Base-by-base conservation (phyloP, 108 stramenopile species). In the Thalassiosira profunda region DNA sequence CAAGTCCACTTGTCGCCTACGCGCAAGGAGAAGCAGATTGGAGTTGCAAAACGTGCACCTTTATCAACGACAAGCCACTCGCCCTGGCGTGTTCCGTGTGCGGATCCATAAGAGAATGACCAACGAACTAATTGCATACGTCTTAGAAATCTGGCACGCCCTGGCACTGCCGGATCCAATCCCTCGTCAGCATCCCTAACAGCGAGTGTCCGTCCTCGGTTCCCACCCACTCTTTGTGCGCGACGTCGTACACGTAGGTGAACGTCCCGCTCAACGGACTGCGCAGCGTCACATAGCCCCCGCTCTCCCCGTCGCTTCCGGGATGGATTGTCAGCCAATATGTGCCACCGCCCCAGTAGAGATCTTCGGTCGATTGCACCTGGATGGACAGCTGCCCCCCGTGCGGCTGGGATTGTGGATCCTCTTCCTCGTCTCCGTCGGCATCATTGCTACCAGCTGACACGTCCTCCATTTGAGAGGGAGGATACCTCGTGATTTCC, bases 121-220 rank as follows among this genome's bases (percentile, higher is more conserved):
- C 4, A 43, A 18, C 42, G 1, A 1, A 43, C 4, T 43, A 5
- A 43, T 15, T 4, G 20, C 1, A 43, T 4, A 3, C 5, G 4
- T 1, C 0, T 79, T 72, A 94, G 23, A 94, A 80, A 17, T 89
- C 74, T 18, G 93, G 93, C 35, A 91, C 69, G 35, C 93, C 93
- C 56, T 83, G 80, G 58, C 86, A 88, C 31, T 94, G 88, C 4
- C 88, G 80, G 41, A 90, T 87, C 46, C 89, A 82, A 76, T 94
- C 93, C 58, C 93, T 61, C 2, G 89, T 89, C 14, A 94, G 60
- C 71, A 94, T 79, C 11, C 93, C 93, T 49, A 91, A 76, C 49
- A 91, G 69, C 0, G 61, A 46, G 74, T 94, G 90, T 0, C 86
- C 90, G 67, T 94, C 93, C 7, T 83, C 84, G 28, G 44, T 66